These are phyloP conservation scores for Centaurea solstitialis DNA, from an alignment of 129 eudicot species.

Conservation along the genomic window DNA sequence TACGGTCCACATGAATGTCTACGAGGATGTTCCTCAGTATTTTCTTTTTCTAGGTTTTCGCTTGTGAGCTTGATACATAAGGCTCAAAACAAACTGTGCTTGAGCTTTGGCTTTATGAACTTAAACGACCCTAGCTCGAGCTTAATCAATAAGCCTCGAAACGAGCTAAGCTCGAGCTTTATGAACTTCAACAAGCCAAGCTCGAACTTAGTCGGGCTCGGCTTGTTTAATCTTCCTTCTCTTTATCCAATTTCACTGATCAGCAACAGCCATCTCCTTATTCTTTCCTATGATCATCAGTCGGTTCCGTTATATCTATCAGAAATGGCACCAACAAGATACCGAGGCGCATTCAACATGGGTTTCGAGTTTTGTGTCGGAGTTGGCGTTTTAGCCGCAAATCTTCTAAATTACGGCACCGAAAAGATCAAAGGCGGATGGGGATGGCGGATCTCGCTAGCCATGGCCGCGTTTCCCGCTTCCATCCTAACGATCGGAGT, in stretches of 20 bases:
- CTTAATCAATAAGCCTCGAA: no score
- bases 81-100: no score
- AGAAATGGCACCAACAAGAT: conserved; percentile 58
- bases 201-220: no score
- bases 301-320: conserved; percentile 54
- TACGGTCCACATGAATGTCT: no score
- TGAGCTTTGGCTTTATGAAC: no score
- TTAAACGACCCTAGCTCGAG: no score
- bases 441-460: conserved; percentile 66
- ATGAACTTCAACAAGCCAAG: neutral
- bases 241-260: neutral
- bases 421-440: conserved; percentile 51
- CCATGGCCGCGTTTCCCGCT: conserved; percentile 57
- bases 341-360: conserved; percentile 61
- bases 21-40: no score
- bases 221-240: neutral
- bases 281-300: conserved; percentile 24
- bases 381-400: conserved; percentile 47
- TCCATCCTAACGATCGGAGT: conserved; percentile 45
- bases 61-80: no score
- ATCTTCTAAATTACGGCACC: conserved; percentile 50
- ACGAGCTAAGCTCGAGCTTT: neutral
- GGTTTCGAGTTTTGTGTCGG: conserved; percentile 53
- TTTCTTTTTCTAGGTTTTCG: no score
- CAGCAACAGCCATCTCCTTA: neutral